Conservation (phyloP, 2,329 filamentous ascomycete genomes). For the Talaromyces sp. region DNA sequence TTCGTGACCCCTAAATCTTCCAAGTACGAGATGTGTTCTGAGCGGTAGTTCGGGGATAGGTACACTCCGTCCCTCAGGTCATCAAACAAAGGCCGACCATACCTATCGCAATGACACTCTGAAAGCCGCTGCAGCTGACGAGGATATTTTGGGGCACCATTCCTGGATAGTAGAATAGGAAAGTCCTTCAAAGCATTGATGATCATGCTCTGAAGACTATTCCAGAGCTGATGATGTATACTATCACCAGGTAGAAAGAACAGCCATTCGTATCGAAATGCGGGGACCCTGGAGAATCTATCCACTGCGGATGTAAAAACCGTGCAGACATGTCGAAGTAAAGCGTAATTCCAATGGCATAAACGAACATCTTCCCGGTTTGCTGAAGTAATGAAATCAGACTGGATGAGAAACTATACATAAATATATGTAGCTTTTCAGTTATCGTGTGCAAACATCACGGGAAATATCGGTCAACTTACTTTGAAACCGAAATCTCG, state of each 20-base stretch:
- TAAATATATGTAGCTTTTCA: too few relatives aligned
- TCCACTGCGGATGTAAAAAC: too few relatives aligned
- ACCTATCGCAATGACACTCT: neutral
- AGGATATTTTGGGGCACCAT: neutral
- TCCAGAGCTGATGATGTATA: neutral
- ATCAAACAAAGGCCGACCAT: neutral
- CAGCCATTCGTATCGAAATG: neutral
- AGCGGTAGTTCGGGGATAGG: neutral
- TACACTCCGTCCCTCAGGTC: neutral
- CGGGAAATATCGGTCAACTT: too few relatives aligned
- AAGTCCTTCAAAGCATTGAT: neutral
- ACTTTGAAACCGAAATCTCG: conserved; percentile 40
- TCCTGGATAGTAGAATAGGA: neutral
- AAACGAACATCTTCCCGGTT: conserved; percentile 39
- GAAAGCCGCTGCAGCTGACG: neutral
- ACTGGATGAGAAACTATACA: conserved; percentile 44
- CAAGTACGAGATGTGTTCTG: neutral
- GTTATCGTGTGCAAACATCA: too few relatives aligned
- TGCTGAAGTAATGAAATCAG: conserved; percentile 46
- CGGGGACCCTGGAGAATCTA: neutral
- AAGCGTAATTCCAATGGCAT: neutral
- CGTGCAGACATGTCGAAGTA: neutral
- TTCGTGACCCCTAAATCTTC: neutral
- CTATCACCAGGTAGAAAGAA: neutral
- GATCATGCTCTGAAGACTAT: neutral